Percentiles rank a stretch among this genome's conserved stretches.
Evolutionary conservation across 495 filamentous ascomycete genomes (phyloP).

Genomic region (Mytilinidion resinicola): DNA sequence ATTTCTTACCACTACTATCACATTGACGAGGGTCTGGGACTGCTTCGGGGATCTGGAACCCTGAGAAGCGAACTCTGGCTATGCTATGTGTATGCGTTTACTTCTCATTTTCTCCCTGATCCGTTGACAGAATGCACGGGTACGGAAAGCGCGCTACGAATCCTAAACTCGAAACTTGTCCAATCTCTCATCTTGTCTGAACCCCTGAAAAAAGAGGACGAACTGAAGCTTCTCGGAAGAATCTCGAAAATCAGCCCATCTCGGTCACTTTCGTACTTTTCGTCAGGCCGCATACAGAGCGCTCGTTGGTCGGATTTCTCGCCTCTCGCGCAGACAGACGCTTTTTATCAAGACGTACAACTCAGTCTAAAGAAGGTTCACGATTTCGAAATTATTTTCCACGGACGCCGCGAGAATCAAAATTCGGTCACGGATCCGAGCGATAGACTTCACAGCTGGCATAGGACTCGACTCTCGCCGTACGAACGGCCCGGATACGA

Average conservation of each 20-base stretch:
- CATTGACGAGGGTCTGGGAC: not conserved
- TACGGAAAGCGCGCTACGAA: not conserved
- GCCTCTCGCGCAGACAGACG: not conserved
- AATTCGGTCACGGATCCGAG: not conserved
- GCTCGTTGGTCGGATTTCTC: not conserved
- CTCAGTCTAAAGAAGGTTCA: not conserved
- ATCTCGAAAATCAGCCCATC: conserved; percentile 40
- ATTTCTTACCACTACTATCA: conserved; percentile 32
- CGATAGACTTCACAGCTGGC: no score
- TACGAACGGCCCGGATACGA: no score
- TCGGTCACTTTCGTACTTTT: conserved; percentile 49
- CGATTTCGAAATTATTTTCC: not conserved
- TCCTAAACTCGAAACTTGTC: not conserved
- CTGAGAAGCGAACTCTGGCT: not conserved
- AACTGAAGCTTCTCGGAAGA: not conserved
- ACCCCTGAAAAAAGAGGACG: not conserved
- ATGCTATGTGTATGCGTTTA: not conserved
- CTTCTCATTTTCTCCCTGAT: not conserved
- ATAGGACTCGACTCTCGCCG: no score
- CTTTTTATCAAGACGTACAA: not conserved
- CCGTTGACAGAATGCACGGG: not conserved
- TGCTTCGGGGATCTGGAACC: not conserved
- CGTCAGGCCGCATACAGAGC: not conserved
- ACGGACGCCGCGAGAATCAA: not conserved
- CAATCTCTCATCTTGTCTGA: no score